Evolutionary conservation across 1,284 basidiomycete species (phyloP).

Genomic region (Malassezia nana): DNA sequence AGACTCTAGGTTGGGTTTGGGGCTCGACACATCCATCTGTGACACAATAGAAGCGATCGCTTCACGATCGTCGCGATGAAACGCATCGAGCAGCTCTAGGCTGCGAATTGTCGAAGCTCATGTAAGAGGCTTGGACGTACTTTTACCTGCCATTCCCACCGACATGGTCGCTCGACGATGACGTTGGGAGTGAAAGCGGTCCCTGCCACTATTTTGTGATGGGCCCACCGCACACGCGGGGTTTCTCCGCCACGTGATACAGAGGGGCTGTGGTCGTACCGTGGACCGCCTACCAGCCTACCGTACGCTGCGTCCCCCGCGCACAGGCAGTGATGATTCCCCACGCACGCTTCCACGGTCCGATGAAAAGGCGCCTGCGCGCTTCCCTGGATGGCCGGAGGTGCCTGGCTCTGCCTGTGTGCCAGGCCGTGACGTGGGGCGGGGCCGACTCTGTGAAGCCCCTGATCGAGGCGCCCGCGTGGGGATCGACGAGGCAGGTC

Average conservation of each 20-base stretch:
- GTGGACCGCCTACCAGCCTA: no score
- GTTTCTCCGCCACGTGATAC: background rate
- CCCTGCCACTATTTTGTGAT: no score
- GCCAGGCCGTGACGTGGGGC: background rate
- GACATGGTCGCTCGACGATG: no score
- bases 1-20: constrained; percentile 27
- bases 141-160: background rate
- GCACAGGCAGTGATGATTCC: background rate
- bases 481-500: background rate
- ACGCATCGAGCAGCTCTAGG: constrained; percentile 67
- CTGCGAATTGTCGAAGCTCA: constrained; percentile 52
- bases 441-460: background rate
- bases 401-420: background rate
- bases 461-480: background rate
- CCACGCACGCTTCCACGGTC: background rate
- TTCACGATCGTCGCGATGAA: constrained; percentile 48
- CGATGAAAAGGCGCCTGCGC: background rate
- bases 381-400: background rate
- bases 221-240: background rate
- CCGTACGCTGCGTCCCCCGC: background rate
- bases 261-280: no score
- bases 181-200: no score
- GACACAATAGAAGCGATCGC: constrained; percentile 43
- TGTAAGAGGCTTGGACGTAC: background rate
- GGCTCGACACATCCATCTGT: constrained; percentile 2